Conservation (phyloP, 257 asterid species). For the Oldenlandia corymbosa region DNA sequence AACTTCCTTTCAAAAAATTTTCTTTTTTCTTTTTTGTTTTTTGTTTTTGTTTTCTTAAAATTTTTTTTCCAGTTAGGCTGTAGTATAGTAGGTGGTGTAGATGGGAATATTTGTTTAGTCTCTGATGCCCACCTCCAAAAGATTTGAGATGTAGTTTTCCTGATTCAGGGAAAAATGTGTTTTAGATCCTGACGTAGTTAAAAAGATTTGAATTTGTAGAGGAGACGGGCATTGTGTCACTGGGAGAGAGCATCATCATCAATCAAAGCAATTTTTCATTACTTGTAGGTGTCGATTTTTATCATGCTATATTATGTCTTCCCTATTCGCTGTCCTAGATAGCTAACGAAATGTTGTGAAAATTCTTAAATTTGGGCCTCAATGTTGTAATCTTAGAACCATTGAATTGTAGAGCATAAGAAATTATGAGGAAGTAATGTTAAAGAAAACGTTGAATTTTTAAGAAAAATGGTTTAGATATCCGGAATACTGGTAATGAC, state of each 20-base stretch:
- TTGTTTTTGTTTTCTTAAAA: slow-evolving; percentile 13
- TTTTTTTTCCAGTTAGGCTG: slow-evolving; percentile 25
- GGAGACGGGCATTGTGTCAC: slow-evolving; percentile 11
- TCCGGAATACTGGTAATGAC: too few relatives aligned
- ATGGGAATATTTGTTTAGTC: slow-evolving; percentile 37
- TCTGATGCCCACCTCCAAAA: slow-evolving; percentile 33
- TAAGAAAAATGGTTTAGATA: too few relatives aligned
- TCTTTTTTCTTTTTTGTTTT: slow-evolving; percentile 14
- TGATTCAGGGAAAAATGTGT: slow-evolving; percentile 29
- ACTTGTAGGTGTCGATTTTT: not conserved
- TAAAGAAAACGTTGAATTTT: too few relatives aligned
- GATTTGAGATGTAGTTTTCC: slow-evolving; percentile 40
- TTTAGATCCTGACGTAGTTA: slow-evolving; percentile 16
- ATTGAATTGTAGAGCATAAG: too few relatives aligned
- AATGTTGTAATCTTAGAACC: too few relatives aligned
- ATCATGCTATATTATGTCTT: too few relatives aligned
- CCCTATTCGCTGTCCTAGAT: too few relatives aligned
- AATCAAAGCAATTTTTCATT: slow-evolving; percentile 15
- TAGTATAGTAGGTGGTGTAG: slow-evolving; percentile 35
- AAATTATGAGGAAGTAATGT: too few relatives aligned
- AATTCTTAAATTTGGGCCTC: too few relatives aligned
- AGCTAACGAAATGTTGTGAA: too few relatives aligned
- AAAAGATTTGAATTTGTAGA: slow-evolving; percentile 17
- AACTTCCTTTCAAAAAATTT: too few relatives aligned
- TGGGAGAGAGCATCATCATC: slow-evolving; percentile 12